These are phyloP conservation scores for Prunus padus DNA, from an alignment of 306 rosid genomes.

Conservation along the genomic window DNA sequence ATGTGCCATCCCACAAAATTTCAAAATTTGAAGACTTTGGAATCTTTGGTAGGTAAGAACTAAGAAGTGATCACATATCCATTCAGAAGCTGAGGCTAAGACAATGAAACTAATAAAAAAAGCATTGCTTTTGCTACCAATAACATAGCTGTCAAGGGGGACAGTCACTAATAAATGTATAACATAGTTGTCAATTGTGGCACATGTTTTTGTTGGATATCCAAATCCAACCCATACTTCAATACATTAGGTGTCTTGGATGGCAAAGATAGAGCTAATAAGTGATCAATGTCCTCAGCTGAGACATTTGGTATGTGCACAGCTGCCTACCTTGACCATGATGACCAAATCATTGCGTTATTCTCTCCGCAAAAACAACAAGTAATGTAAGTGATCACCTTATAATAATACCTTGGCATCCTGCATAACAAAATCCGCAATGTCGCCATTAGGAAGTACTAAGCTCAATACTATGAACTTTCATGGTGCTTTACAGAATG, in stretches of 20 bases:
- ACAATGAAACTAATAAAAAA: neutral
- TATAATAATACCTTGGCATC: too few relatives aligned
- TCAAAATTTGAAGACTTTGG: neutral
- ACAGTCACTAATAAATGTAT: neutral
- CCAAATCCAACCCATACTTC: neutral
- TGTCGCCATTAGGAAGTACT: too few relatives aligned
- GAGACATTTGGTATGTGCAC: neutral
- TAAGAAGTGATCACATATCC: neutral
- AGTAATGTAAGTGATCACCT: too few relatives aligned
- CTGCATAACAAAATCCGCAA: too few relatives aligned
- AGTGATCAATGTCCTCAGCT: neutral
- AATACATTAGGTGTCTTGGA: neutral
- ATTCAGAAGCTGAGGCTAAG: neutral
- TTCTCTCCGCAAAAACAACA: too few relatives aligned
- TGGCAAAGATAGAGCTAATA: too few relatives aligned
- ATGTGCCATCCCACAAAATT: neutral
- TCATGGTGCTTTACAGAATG: too few relatives aligned
- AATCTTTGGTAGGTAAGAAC: neutral
- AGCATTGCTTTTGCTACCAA: neutral
- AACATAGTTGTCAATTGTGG: neutral
- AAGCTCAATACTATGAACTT: too few relatives aligned
- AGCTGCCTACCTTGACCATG: neutral
- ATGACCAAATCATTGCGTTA: neutral
- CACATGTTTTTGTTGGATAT: constrained; percentile 10
- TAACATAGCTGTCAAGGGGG: constrained; percentile 15